Base-by-base conservation (phyloP, 2,329 filamentous ascomycete species). In the Stagonosporopsis chrysanthemi region DNA sequence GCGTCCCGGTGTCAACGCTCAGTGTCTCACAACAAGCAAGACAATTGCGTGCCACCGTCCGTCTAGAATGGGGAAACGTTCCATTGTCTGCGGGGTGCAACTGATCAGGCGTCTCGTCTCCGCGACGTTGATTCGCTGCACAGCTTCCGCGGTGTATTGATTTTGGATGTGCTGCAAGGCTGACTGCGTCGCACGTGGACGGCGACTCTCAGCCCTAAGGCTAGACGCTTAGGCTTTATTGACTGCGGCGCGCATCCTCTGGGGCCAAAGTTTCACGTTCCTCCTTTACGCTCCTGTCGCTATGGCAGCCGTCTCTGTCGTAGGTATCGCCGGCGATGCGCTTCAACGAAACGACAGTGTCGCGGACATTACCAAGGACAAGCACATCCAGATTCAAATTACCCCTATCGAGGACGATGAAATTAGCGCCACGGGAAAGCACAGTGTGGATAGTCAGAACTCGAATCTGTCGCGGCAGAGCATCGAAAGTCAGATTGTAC, bases 111-210 rank as follows among this genome's bases (percentile, higher is more conserved):
- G 33, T 53, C 35, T 23, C 45, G 28, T 17, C 14, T 49, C 44
- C 17, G 24, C 33, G 14, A 29, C n/a, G 4, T 28, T 46, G 56
- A 54, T 58, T 53, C 26, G 56, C 23, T 11, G 50, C 56, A 53
- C 28, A 33, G 56, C 45, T 40, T 33, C 35, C 40, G 14, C 26
- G 7, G 38, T 53, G 50, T 58, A 58, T 54, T 50, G 56, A 58
- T 58, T 53, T 24, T 26, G 45, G 43, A 41, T 42, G 45, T 46
- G 45, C 50, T 58, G 50, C 56, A 54, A 36, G 56, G 56, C 56
- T 58, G 56, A 58, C 56, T 41, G 56, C 56, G 56, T 58, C 45
- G 49, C 56, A 54, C 50, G 56, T 49, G 50, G 45, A 54, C 49
- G 45, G 56, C 50, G 45, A 45, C 39, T 53, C 45, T 58, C 56